Conservation (phyloP, 1,284 basidiomycete genomes). For the Austroboletus niveus region DNA sequence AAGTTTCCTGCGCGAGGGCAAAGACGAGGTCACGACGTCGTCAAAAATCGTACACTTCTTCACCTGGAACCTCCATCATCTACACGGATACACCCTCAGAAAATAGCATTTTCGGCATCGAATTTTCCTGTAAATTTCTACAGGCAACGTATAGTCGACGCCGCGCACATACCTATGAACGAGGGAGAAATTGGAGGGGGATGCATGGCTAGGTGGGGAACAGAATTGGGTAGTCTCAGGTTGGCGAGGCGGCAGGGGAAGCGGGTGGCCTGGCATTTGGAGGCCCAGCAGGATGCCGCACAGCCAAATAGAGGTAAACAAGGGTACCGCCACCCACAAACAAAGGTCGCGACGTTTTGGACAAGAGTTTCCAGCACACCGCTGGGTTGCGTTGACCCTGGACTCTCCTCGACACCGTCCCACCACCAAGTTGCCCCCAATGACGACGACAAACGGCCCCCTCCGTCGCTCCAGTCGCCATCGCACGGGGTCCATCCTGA, state of each 20-base stretch:
- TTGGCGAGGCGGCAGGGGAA: constrained; percentile 17
- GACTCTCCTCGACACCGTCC: constrained; percentile 19
- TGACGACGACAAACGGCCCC: constrained; percentile 20
- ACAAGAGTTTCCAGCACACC: constrained; percentile 16
- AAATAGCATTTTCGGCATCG: background rate
- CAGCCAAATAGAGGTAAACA: constrained; percentile 31
- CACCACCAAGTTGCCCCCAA: constrained; percentile 35
- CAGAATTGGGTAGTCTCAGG: constrained; percentile 7
- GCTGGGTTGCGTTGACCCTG: constrained; percentile 10
- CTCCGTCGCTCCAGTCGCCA: constrained; percentile 41
- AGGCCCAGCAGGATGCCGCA: constrained; percentile 15
- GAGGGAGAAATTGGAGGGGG: background rate
- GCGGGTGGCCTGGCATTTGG: constrained; percentile 23
- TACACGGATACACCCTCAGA: constrained; percentile 12
- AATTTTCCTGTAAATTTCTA: constrained; percentile 11
- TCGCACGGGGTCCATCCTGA: constrained; percentile 30
- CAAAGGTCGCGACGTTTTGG: constrained; percentile 26
- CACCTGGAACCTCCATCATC: constrained; percentile 35
- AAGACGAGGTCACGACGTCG: constrained; percentile 16
- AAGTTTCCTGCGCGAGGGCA: constrained; percentile 20
- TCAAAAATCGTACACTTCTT: constrained; percentile 31
- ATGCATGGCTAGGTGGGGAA: background rate
- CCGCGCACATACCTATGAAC: constrained; percentile 1
- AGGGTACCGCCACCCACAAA: constrained; percentile 30
- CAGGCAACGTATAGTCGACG: background rate